Conservation (phyloP, 75 land plant species). For the Azolla pinnata region DNA sequence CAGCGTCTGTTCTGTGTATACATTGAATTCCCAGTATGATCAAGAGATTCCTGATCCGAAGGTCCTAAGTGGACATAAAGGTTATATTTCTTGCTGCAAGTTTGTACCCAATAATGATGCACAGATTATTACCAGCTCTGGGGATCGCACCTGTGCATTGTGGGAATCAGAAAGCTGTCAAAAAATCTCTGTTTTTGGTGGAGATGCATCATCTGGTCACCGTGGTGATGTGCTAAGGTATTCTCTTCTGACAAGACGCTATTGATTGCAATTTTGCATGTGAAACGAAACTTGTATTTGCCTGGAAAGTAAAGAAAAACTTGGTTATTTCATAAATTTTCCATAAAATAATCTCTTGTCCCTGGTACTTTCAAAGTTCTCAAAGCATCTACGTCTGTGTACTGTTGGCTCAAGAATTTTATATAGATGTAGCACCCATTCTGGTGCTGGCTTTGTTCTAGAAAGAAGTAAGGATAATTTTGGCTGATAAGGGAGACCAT, state of each 20-base stretch:
- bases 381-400: too few relatives aligned
- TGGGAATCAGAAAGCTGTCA: constrained; percentile 86
- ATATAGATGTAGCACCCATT: too few relatives aligned
- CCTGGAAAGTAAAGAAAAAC: too few relatives aligned
- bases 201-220: constrained; percentile 87
- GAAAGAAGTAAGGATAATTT: too few relatives aligned
- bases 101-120: constrained; percentile 75
- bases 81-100: constrained; percentile 88
- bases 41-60: constrained; percentile 60
- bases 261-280: too few relatives aligned
- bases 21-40: constrained; percentile 53
- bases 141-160: constrained; percentile 79
- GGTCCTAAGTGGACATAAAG: constrained; percentile 79
- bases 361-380: too few relatives aligned
- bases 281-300: not conserved
- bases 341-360: too few relatives aligned
- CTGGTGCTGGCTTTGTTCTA: too few relatives aligned
- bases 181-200: constrained; percentile 76
- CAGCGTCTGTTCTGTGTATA: constrained; percentile 79
- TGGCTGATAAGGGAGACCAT: too few relatives aligned
- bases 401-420: too few relatives aligned
- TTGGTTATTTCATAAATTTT: too few relatives aligned
- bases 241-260: too few relatives aligned
- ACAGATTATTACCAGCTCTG: constrained; percentile 84
- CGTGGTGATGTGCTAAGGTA: constrained; percentile 92